Percentiles rank a stretch among this genome's conserved stretches.
Evolutionary conservation across 2,329 filamentous ascomycete genomes (phyloP).

Genomic region (Amylocarpus encephaloides): DNA sequence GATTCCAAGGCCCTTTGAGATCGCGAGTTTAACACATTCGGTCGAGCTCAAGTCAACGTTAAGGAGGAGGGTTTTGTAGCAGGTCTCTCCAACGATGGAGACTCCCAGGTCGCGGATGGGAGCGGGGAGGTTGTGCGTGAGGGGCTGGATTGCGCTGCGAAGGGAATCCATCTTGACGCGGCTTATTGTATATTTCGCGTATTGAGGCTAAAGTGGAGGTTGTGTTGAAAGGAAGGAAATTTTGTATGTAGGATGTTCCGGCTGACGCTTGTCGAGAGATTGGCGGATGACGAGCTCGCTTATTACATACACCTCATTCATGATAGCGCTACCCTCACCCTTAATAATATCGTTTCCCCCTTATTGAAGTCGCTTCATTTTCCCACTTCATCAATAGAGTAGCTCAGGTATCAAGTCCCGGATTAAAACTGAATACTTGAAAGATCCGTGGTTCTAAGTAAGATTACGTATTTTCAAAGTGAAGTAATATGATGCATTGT

Average conservation of each 20-base stretch:
- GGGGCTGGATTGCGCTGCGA: conserved; percentile 55
- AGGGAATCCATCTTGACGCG: conserved; percentile 50
- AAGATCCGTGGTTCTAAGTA: too few species aligned
- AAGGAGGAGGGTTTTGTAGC: conserved; percentile 81
- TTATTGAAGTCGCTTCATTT: too few species aligned
- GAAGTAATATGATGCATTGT: too few species aligned
- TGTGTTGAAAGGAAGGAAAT: neutral
- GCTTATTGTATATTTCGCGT: neutral
- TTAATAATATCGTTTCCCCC: too few species aligned
- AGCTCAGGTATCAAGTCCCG: too few species aligned
- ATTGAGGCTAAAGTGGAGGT: neutral
- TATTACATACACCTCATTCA: too few species aligned
- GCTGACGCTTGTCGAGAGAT: neutral
- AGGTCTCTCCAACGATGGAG: conserved; percentile 73
- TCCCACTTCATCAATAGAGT: too few species aligned
- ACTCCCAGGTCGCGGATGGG: conserved; percentile 69
- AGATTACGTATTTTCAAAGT: too few species aligned
- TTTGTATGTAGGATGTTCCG: neutral
- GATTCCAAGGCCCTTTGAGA: conserved; percentile 88
- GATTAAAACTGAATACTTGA: too few species aligned
- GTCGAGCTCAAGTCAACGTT: conserved; percentile 73
- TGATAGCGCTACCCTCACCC: too few species aligned
- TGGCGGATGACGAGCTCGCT: too few species aligned
- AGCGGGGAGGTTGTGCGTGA: conserved; percentile 66
- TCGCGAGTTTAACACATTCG: conserved; percentile 78